Evolutionary conservation across 106 monocot species (phyloP).

Genomic region (Xerophyta viscosa): DNA sequence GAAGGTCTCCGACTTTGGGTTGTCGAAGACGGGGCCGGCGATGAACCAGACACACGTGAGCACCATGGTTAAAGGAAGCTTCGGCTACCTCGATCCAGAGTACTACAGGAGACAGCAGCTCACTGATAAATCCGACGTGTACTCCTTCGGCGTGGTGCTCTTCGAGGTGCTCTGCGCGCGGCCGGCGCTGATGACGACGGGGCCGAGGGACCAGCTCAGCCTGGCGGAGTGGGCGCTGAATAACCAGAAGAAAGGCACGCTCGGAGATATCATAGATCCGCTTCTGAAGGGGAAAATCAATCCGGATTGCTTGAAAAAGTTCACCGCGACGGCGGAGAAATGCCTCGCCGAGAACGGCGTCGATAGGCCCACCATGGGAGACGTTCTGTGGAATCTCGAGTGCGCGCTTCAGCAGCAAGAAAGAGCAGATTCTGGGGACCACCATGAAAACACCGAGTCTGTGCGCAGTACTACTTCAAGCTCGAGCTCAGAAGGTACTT

Average conservation of each 20-base stretch:
- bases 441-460: no score
- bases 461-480: no score
- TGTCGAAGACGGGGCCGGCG: conserved; percentile 71
- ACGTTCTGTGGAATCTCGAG: conserved; percentile 87
- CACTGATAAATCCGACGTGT: conserved; percentile 79
- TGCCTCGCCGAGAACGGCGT: conserved; percentile 53
- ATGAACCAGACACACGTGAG: conserved; percentile 70
- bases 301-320: conserved; percentile 59
- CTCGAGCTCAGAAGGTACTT: no score
- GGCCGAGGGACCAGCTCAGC: conserved; percentile 55
- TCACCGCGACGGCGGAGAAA: conserved; percentile 52
- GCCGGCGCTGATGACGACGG: conserved; percentile 53
- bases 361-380: conserved; percentile 73
- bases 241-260: conserved; percentile 28
- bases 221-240: conserved; percentile 62
- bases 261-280: conserved; percentile 47
- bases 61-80: conserved; percentile 87
- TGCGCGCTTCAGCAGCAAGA: conserved; percentile 46
- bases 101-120: conserved; percentile 77
- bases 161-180: conserved; percentile 66
- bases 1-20: conserved; percentile 81
- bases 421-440: no score
- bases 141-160: conserved; percentile 81
- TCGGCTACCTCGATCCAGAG: conserved; percentile 79
- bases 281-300: conserved; percentile 36